Evolutionary conservation across 202 grass and related monocot species (phyloP).

Genomic region (Carex arenaria): DNA sequence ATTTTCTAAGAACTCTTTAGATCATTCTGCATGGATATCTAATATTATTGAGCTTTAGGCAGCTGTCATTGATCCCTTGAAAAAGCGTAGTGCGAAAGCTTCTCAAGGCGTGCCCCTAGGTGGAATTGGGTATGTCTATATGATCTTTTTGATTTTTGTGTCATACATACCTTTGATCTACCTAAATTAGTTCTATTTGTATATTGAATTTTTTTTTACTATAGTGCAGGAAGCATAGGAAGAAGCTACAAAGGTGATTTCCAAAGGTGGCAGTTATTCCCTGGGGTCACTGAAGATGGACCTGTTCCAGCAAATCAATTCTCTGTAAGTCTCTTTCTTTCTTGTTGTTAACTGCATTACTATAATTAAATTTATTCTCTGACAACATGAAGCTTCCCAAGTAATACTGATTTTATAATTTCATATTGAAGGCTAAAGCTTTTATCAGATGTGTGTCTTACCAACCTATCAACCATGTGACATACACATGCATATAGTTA

Average conservation of each 20-base stretch:
- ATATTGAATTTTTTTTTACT: conserved; percentile 33
- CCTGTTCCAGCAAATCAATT: conserved; percentile 85
- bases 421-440: neutral
- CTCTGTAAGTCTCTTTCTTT: conserved; percentile 64
- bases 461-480: too few relatives aligned
- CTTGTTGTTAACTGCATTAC: neutral
- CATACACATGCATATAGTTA: neutral
- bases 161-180: conserved; percentile 17
- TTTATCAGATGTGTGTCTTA: neutral
- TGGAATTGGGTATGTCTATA: conserved; percentile 78
- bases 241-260: conserved; percentile 97
- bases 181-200: neutral
- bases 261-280: conserved; percentile 96
- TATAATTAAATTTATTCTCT: neutral
- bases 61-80: conserved; percentile 86
- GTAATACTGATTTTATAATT: neutral
- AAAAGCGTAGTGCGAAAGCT: conserved; percentile 60
- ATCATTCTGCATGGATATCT: neutral
- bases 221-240: conserved; percentile 95
- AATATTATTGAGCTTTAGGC: conserved; percentile 36
- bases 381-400: neutral
- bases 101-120: conserved; percentile 88
- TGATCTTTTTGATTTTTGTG: neutral
- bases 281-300: conserved; percentile 67
- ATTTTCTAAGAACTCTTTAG: neutral